Evolutionary conservation across 2,329 filamentous ascomycete genomes (phyloP).

Genomic region (Gremmenia infestans): DNA sequence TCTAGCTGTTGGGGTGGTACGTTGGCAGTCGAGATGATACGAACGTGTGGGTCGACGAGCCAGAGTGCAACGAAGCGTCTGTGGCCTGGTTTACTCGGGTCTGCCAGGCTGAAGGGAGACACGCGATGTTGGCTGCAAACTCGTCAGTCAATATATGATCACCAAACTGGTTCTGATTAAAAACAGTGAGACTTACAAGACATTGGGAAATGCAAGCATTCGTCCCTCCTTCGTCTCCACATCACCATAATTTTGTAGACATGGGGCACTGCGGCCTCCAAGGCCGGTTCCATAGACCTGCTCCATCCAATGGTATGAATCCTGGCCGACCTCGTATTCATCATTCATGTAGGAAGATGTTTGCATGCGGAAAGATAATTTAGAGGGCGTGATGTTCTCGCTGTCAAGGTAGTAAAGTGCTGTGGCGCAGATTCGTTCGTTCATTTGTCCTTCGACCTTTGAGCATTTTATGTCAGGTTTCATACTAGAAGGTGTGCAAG

Average conservation of each 20-base stretch:
- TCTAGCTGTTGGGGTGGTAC: constrained; percentile 44
- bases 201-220: constrained; percentile 39
- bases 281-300: constrained; percentile 9
- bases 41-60: constrained; percentile 49
- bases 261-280: constrained; percentile 16
- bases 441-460: constrained; percentile 33
- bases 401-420: constrained; percentile 45
- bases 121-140: constrained; percentile 43
- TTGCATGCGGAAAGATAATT: constrained; percentile 37
- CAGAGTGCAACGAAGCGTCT: constrained; percentile 51
- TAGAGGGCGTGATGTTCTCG: constrained; percentile 41
- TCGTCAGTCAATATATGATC: background rate
- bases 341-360: background rate
- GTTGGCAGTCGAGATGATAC: constrained; percentile 45
- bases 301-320: constrained; percentile 3
- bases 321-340: background rate
- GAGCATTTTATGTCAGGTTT: background rate
- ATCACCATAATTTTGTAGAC: constrained; percentile 35
- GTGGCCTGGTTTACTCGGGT: constrained; percentile 47
- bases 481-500: background rate
- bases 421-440: constrained; percentile 50
- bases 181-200: constrained; percentile 1
- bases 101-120: constrained; percentile 43
- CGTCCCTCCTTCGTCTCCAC: constrained; percentile 34
- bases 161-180: background rate